Conservation (phyloP, 208 protist species). For the Leishmania guyanensis region DNA sequence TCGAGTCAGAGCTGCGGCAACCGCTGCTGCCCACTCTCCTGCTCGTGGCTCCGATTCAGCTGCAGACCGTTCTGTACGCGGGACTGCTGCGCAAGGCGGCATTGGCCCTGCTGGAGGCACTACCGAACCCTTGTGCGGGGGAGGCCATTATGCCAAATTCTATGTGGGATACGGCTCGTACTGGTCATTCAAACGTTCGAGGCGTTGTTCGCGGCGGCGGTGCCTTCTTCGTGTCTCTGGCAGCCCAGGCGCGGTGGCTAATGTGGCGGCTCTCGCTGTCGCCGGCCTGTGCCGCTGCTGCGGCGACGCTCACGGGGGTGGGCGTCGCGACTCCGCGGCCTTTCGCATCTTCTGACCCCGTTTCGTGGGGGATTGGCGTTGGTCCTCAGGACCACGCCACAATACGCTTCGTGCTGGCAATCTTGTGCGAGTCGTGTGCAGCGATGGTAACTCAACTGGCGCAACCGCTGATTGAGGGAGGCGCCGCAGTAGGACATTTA, state of each 20-base stretch:
- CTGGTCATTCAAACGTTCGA: neutral
- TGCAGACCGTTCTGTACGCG: constrained; percentile 24
- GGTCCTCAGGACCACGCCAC: constrained; percentile 3
- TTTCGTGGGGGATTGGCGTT: constrained; percentile 2
- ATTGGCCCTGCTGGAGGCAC: constrained; percentile 16
- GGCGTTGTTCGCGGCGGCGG: constrained; percentile 55
- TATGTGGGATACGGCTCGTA: neutral
- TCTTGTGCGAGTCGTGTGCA: constrained; percentile 37
- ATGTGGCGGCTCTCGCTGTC: constrained; percentile 3
- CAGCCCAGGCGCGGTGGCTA: constrained; percentile 21
- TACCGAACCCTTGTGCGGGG: constrained; percentile 8
- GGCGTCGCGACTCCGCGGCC: neutral
- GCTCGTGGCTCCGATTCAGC: constrained; percentile 36
- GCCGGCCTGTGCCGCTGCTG: neutral
- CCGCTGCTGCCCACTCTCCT: constrained; percentile 21
- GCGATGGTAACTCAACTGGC: constrained; percentile 39
- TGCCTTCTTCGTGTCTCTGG: constrained; percentile 40
- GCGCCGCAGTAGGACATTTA: neutral
- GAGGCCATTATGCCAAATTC: neutral
- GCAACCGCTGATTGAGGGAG: constrained; percentile 17
- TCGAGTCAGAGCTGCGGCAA: neutral
- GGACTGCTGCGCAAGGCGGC: constrained; percentile 36
- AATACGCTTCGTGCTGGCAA: constrained; percentile 32
- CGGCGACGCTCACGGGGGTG: neutral
- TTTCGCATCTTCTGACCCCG: neutral